Base-by-base conservation (phyloP, 2,329 filamentous ascomycete species). In the Aureobasidium sp. region DNA sequence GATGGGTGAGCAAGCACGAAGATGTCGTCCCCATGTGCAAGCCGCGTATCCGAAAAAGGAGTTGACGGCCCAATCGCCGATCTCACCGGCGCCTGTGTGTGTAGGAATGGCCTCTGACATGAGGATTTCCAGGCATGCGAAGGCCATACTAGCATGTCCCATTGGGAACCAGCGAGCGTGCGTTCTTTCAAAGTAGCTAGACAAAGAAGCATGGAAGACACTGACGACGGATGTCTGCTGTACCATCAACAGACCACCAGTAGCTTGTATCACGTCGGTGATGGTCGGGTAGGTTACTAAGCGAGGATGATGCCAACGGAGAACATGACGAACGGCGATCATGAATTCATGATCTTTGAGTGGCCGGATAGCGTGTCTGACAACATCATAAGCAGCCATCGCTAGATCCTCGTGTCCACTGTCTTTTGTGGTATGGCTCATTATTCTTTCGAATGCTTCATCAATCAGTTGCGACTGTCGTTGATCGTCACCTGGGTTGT, bases 401-500 rank as follows among this genome's bases (percentile, higher is more conserved):
- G 39, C 39, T 42, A 42, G 39, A 15, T 42, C 39, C n/a, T 42
- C 39, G n/a, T 20, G 20, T 9, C 5, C n/a, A 20, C 39, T 42
- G n/a, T 20, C n/a, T 7, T 42, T 42, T 17, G n/a, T 42, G 39
- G 39, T 42, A 8, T 42, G 39, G 12, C n/a, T 42, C 39, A 42
- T 42, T 5, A 42, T 42, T 20, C 39, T 20, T 20, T 42, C 39
- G n/a, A n/a, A 42, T 42, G 39, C 39, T 42, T 42, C 39, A 17
- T 42, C 39, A 9, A 42, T 42, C 39, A 42, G 39, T 42, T n/a
- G 39, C 20, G 39, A 42, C n/a, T n/a, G 57, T 52, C 66, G 68
- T 1, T 64, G 65, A 34, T 67, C 66, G 53, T 31, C 48, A 36
- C 66, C 63, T 56, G 67, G 60, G 4, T 66, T 42, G 15, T 20